Conservation (phyloP, 179 eudicot species). For the Actinidia polygama region DNA sequence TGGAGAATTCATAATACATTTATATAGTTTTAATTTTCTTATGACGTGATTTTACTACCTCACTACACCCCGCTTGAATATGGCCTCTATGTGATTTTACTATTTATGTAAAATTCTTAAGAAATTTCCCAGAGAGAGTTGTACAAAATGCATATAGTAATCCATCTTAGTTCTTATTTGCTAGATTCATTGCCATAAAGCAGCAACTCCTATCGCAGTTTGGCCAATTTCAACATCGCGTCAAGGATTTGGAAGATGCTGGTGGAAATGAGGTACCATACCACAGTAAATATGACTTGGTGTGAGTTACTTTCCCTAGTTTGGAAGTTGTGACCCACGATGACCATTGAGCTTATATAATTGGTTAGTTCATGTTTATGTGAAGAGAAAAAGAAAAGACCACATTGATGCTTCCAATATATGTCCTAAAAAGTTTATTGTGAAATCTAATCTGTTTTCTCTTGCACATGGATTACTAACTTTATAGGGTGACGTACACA, state of each 20-base stretch:
- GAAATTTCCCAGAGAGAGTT: too few species aligned
- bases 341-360: background rate
- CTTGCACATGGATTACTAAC: background rate
- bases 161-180: conserved; percentile 15
- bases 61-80: too few species aligned
- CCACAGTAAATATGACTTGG: conserved; percentile 1
- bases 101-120: too few species aligned
- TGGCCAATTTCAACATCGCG: conserved; percentile 88
- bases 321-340: background rate
- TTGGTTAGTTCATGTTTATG: background rate
- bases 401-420: background rate
- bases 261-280: conserved; percentile 86
- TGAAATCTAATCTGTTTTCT: background rate
- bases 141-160: background rate
- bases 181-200: conserved; percentile 77
- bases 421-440: background rate
- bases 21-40: too few species aligned
- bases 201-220: conserved; percentile 94
- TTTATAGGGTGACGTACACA: background rate
- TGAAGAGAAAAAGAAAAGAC: background rate
- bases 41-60: too few species aligned
- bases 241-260: conserved; percentile 75
- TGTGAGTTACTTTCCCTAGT: background rate
- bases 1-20: too few species aligned
- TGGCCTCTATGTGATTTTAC: too few species aligned